Percentiles rank a stretch among this genome's conserved stretches.
These are phyloP conservation scores for Davidsoniella australis DNA, from an alignment of 2,329 filamentous ascomycete genomes.

Conservation along the genomic window DNA sequence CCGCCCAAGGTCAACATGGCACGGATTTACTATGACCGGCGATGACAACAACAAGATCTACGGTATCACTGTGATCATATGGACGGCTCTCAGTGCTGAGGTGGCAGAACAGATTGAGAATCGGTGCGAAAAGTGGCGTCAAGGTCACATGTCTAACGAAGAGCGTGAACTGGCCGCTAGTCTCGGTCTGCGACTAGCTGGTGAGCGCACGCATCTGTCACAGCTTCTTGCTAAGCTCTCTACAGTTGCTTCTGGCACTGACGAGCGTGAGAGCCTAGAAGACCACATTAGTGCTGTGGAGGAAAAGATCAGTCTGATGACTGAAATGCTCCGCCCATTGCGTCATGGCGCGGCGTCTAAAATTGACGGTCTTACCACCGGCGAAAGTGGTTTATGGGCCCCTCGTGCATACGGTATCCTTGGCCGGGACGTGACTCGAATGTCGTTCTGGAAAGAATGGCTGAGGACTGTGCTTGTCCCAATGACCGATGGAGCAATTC, in stretches of 20 bases:
- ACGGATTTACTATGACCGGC: conserved; percentile 95
- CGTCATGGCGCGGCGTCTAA: conserved; percentile 89
- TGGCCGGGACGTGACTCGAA: conserved; percentile 66
- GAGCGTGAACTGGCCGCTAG: conserved; percentile 87
- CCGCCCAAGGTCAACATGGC: conserved; percentile 89
- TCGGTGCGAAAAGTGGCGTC: conserved; percentile 72
- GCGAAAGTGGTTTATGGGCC: conserved; percentile 91
- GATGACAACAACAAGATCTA: conserved; percentile 85
- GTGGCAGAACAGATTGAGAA: conserved; percentile 71
- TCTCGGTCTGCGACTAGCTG: conserved; percentile 70
- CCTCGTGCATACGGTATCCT: conserved; percentile 86
- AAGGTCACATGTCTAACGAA: conserved; percentile 72
- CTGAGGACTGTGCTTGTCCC: conserved; percentile 82
- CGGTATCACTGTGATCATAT: conserved; percentile 79
- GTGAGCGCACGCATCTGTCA: conserved; percentile 78
- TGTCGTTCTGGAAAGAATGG: conserved; percentile 98
- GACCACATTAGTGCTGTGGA: conserved; percentile 92
- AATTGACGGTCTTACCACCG: conserved; percentile 89
- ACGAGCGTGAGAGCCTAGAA: conserved; percentile 67
- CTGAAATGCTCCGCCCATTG: conserved; percentile 80
- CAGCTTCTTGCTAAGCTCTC: conserved; percentile 73
- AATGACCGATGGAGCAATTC: conserved; percentile 75
- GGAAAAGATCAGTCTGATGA: conserved; percentile 94
- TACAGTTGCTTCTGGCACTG: conserved; percentile 60
- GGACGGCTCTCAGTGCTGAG: conserved; percentile 69